These are phyloP conservation scores for Tetragonia tetragonoides DNA, from an alignment of 148 eudicot genomes.

Conservation along the genomic window DNA sequence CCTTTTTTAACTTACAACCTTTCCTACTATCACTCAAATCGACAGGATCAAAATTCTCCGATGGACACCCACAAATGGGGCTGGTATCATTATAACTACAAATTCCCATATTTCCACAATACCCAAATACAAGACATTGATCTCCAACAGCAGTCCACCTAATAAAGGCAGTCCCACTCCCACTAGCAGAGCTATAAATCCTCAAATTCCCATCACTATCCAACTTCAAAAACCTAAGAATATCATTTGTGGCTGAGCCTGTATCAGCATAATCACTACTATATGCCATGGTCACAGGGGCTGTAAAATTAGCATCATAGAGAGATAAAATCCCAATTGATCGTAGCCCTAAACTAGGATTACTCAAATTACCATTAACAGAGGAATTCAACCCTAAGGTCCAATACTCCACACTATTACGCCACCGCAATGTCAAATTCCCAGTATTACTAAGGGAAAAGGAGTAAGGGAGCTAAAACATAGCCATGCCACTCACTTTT, in stretches of 20 bases:
- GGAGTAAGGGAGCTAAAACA: too few species aligned
- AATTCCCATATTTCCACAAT: conserved; percentile 79
- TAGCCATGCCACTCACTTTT: too few species aligned
- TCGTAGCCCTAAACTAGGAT: conserved; percentile 47
- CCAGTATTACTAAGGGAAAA: conserved; percentile 49
- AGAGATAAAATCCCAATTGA: conserved; percentile 49
- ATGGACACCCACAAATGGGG: conserved; percentile 80
- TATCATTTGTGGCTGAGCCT: conserved; percentile 6
- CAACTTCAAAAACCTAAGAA: conserved; percentile 53
- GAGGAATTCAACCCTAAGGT: conserved; percentile 55
- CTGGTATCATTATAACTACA: conserved; percentile 75
- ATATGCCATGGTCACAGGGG: conserved; percentile 37
- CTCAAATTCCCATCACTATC: conserved; percentile 85
- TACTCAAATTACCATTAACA: conserved; percentile 31
- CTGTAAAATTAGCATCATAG: conserved; percentile 37
- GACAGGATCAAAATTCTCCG: conserved; percentile 57
- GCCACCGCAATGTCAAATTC: conserved; percentile 64
- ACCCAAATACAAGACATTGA: conserved; percentile 79
- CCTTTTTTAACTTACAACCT: conserved; percentile 76
- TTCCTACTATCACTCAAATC: conserved; percentile 51
- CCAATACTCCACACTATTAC: conserved; percentile 43
- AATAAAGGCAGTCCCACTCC: conserved; percentile 30
- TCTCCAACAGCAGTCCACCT: conserved; percentile 80
- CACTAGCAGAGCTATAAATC: conserved; percentile 52
- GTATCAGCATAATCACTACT: conserved; percentile 72